A percentile compares a stretch with the other conserved stretches of the same genome.
These are phyloP conservation scores for Zoysia japonica DNA, from an alignment of 176 grass and related monocot genomes.

Conservation along the genomic window DNA sequence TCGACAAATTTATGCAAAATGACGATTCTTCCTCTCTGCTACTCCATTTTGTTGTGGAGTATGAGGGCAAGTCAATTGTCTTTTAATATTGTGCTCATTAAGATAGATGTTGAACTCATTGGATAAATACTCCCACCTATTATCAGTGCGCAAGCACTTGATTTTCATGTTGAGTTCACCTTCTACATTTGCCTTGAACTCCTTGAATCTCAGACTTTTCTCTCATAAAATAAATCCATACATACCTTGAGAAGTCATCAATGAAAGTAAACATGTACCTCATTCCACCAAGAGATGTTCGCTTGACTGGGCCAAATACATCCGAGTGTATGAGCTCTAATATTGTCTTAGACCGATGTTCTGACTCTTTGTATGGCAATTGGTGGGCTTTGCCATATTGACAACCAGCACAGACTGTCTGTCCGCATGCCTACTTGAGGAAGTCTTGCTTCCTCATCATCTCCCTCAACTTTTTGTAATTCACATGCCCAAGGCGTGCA, in stretches of 20 bases:
- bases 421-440: background rate
- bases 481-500: too few species aligned
- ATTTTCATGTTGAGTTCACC: background rate
- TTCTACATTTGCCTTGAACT: slow-evolving; percentile 36
- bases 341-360: background rate
- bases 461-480: background rate
- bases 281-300: background rate
- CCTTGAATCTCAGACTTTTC: slow-evolving; percentile 13
- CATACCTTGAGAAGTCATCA: background rate
- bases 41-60: slow-evolving; percentile 39
- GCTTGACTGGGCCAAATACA: background rate
- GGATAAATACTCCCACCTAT: slow-evolving; percentile 10
- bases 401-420: background rate
- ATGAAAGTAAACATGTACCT: background rate
- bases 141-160: background rate
- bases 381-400: slow-evolving; percentile 32
- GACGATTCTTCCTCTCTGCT: slow-evolving; percentile 6
- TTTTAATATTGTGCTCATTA: background rate
- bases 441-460: slow-evolving; percentile 16
- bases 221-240: slow-evolving; percentile 33
- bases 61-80: slow-evolving; percentile 12
- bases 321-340: slow-evolving; percentile 34
- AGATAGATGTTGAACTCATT: slow-evolving; percentile 28
- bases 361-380: slow-evolving; percentile 1
- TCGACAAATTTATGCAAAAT: background rate